Percentiles rank a stretch among this genome's conserved stretches.
Conservation (phyloP, 257 asterid genomes). For the Coffea eugenioides region DNA sequence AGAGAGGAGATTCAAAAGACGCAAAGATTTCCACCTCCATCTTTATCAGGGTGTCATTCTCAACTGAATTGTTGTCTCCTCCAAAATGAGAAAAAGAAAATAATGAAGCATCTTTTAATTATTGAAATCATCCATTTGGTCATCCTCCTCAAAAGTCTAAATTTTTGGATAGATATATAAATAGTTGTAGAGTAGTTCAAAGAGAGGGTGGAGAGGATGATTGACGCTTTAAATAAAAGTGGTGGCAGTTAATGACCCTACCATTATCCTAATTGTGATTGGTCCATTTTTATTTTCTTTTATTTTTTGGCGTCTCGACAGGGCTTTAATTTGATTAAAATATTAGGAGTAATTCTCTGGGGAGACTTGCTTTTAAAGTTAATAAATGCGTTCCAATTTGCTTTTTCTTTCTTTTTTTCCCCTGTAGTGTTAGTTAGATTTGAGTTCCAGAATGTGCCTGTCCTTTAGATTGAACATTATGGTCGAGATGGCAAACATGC, state of each 20-base stretch:
- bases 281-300: background rate
- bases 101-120: background rate
- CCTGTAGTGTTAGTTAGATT: no score
- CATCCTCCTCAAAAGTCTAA: slow-evolving; percentile 19
- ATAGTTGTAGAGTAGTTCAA: slow-evolving; percentile 16
- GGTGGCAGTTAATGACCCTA: slow-evolving; percentile 10
- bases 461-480: background rate
- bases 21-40: background rate
- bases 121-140: background rate
- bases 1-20: no score
- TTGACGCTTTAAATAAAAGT: slow-evolving; percentile 20
- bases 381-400: background rate
- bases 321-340: slow-evolving; percentile 3
- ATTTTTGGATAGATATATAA: background rate
- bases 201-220: slow-evolving; percentile 11
- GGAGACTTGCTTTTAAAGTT: slow-evolving; percentile 1
- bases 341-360: background rate
- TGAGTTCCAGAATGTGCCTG: background rate
- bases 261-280: background rate
- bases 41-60: background rate
- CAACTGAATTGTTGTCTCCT: background rate
- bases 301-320: background rate
- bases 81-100: background rate
- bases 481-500: background rate
- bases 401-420: background rate